Percentiles rank a stretch among this genome's conserved stretches.
phyloP scores from a whole-genome alignment of 441 rosid genomes.

The Gossypium davidsonii region DNA sequence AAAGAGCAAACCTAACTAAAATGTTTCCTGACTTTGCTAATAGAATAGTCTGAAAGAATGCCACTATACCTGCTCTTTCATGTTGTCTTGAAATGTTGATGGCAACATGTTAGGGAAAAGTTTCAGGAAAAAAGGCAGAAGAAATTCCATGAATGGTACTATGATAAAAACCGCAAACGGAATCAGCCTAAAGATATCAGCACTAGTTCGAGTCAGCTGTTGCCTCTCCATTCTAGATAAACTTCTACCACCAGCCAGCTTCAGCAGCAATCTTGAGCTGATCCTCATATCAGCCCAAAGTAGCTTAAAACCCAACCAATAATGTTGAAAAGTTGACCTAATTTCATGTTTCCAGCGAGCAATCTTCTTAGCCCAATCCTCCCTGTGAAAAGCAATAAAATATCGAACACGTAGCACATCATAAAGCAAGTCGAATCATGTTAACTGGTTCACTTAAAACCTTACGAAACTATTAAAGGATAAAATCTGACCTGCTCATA shows the following conservation, averaged over 20 bases:
- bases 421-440: slow-evolving; percentile 11
- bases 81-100: slow-evolving; percentile 95
- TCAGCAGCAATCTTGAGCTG: slow-evolving; percentile 68
- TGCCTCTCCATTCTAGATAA: slow-evolving; percentile 90
- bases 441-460: not conserved
- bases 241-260: slow-evolving; percentile 80
- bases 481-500: slow-evolving; percentile 72
- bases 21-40: not conserved
- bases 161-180: slow-evolving; percentile 88
- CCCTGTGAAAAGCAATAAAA: slow-evolving; percentile 34
- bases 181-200: slow-evolving; percentile 91
- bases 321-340: slow-evolving; percentile 61
- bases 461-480: not conserved
- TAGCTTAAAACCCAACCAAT: slow-evolving; percentile 89
- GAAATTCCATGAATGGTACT: slow-evolving; percentile 88
- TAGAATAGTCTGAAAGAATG: not conserved
- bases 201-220: slow-evolving; percentile 87
- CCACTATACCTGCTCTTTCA: slow-evolving; percentile 82
- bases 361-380: slow-evolving; percentile 61
- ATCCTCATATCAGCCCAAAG: slow-evolving; percentile 88
- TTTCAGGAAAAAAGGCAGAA: slow-evolving; percentile 71
- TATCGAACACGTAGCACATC: slow-evolving; percentile 14
- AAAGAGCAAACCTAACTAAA: not conserved
- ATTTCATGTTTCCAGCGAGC: slow-evolving; percentile 58
- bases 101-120: slow-evolving; percentile 94